Percentiles rank a stretch among this genome's conserved stretches.
Conservation (phyloP, 768 basidiomycete genomes). For the Trametes cubensis region DNA sequence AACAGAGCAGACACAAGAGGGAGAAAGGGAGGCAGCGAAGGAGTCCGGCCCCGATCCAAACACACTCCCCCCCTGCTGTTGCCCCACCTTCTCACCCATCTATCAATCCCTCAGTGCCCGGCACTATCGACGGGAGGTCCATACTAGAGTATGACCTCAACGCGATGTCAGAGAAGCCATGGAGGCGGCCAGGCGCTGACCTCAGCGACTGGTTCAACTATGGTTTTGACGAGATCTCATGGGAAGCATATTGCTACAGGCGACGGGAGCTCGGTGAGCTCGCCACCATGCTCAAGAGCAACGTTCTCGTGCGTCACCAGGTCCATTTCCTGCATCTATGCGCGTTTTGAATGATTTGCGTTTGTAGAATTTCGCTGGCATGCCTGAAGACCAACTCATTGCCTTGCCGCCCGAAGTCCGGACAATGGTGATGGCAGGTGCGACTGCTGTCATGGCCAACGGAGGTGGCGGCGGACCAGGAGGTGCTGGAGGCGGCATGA, state of each 20-base stretch:
- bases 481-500: slow-evolving; percentile 35
- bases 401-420: slow-evolving; percentile 81
- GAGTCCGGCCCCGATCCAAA: slow-evolving; percentile 57
- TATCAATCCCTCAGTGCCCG: slow-evolving; percentile 69
- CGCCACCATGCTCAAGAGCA: slow-evolving; percentile 77
- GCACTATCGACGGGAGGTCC: slow-evolving; percentile 70
- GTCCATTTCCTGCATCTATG: not conserved
- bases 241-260: slow-evolving; percentile 90
- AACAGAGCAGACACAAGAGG: slow-evolving; percentile 26
- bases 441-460: slow-evolving; percentile 75
- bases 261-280: slow-evolving; percentile 80
- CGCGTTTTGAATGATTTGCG: slow-evolving; percentile 18
- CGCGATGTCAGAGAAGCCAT: slow-evolving; percentile 79
- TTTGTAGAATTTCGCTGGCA: slow-evolving; percentile 72
- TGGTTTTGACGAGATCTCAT: slow-evolving; percentile 95
- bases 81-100: slow-evolving; percentile 82
- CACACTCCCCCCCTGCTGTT: slow-evolving; percentile 61
- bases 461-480: slow-evolving; percentile 49
- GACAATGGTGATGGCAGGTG: slow-evolving; percentile 85
- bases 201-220: slow-evolving; percentile 99
- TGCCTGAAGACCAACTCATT: slow-evolving; percentile 80
- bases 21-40: slow-evolving; percentile 23
- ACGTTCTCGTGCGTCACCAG: slow-evolving; percentile 67
- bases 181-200: slow-evolving; percentile 91
- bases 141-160: slow-evolving; percentile 85